Evolutionary conservation across 1,284 basidiomycete species (phyloP).

Genomic region (Caloboletus firmus): DNA sequence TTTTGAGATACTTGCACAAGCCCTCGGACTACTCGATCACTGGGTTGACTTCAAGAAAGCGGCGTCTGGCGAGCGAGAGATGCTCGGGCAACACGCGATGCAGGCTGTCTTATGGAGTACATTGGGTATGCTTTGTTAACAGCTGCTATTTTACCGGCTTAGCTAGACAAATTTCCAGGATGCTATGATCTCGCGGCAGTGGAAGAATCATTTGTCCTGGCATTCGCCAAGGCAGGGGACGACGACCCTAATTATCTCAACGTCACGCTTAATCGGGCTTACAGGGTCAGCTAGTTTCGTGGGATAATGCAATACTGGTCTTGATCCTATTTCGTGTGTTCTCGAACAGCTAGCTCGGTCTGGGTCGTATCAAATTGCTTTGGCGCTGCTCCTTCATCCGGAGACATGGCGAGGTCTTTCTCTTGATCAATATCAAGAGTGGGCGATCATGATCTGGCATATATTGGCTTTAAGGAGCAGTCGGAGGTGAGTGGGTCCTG

Average conservation of each 20-base stretch:
- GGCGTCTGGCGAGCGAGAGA: constrained; percentile 52
- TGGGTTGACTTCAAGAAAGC: constrained; percentile 60
- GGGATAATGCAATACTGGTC: constrained; percentile 5
- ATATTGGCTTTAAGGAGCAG: constrained; percentile 65
- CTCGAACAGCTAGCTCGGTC: constrained; percentile 60
- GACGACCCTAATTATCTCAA: constrained; percentile 62
- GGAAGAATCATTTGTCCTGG: constrained; percentile 68
- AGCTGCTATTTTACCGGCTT: not conserved
- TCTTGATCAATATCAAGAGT: constrained; percentile 61
- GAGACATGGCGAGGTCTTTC: constrained; percentile 66
- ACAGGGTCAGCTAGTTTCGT: constrained; percentile 47
- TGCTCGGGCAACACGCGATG: constrained; percentile 70
- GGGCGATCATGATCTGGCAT: constrained; percentile 76
- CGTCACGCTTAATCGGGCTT: constrained; percentile 61
- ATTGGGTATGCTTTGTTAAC: constrained; percentile 47
- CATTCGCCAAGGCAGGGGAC: constrained; percentile 58
- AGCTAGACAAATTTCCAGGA: constrained; percentile 43
- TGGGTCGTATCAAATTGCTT: constrained; percentile 60
- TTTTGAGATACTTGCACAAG: constrained; percentile 67
- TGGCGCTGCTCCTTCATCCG: constrained; percentile 65
- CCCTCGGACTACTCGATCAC: constrained; percentile 66
- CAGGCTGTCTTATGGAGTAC: constrained; percentile 71
- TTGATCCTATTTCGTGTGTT: constrained; percentile 15
- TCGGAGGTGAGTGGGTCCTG: constrained; percentile 53
- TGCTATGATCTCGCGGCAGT: constrained; percentile 61